A percentile compares a stretch with the other conserved stretches of the same genome.
Evolutionary conservation across 2,329 filamentous ascomycete species (phyloP).

Genomic region (Arthrobotrys pseudoclavata): DNA sequence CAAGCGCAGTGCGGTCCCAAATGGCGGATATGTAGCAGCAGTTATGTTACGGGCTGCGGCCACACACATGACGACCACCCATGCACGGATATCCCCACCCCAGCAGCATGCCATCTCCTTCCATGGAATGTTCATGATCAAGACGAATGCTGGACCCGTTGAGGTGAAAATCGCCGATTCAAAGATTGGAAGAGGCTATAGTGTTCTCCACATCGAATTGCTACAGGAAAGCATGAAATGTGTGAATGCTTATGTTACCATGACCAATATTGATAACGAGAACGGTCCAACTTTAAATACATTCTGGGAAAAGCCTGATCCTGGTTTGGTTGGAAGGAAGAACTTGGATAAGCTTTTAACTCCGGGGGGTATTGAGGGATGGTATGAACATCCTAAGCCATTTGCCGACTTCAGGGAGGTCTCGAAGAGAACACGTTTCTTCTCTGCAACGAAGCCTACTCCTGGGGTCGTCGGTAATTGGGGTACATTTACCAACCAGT

Average conservation of each 20-base stretch:
- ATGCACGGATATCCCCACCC: slow-evolving; percentile 66
- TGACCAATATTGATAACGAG: slow-evolving; percentile 74
- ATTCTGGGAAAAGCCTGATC: slow-evolving; percentile 70
- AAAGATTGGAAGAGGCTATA: slow-evolving; percentile 76
- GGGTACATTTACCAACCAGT: slow-evolving; percentile 48
- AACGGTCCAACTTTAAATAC: slow-evolving; percentile 71
- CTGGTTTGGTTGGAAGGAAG: slow-evolving; percentile 65
- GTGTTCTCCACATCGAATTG: slow-evolving; percentile 75
- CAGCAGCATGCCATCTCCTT: slow-evolving; percentile 76
- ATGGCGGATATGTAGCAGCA: slow-evolving; percentile 78
- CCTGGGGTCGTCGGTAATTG: slow-evolving; percentile 54
- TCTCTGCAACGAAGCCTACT: slow-evolving; percentile 21
- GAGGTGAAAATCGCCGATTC: slow-evolving; percentile 73
- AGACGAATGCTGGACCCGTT: slow-evolving; percentile 73
- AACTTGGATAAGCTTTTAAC: slow-evolving; percentile 64
- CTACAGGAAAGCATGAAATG: slow-evolving; percentile 73
- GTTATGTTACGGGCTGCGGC: slow-evolving; percentile 73
- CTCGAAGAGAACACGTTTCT: slow-evolving; percentile 58
- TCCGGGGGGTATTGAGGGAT: slow-evolving; percentile 54
- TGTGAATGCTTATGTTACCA: slow-evolving; percentile 76
- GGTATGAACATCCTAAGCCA: slow-evolving; percentile 58
- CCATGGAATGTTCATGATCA: slow-evolving; percentile 76
- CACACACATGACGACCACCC: slow-evolving; percentile 73
- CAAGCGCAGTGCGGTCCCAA: slow-evolving; percentile 72
- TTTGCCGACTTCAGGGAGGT: slow-evolving; percentile 65